Base-by-base conservation (phyloP, 2,329 filamentous ascomycete species). In the Colletotrichum phormii region DNA sequence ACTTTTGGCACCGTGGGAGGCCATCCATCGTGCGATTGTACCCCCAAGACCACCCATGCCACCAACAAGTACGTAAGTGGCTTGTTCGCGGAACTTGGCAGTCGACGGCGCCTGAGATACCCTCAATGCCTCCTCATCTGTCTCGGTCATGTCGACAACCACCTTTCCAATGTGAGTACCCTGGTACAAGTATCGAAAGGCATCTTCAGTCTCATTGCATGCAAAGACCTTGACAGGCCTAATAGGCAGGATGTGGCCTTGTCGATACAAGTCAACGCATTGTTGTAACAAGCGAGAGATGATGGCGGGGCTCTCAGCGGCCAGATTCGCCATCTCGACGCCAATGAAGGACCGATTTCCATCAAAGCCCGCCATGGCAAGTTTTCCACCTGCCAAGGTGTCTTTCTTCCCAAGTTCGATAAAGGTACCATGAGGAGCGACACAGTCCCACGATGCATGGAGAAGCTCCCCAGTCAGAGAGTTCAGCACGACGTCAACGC, bases 381-480 rank as follows among this genome's bases (percentile, higher is more conserved):
- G 80, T 7, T 80, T 77, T 2, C 80, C 83, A 18, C 83, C 81
- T 0, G 81, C 81, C 1, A 81, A 75, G 1, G 86, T 77, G 58
- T 88, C 86, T 4, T 81, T 77, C 73, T 85, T 85, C 3, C 85
- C 84, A 18, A 88, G 82, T 66, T 88, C 86, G 0, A 88, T 70
- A 76, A 89, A 84, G 2, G 77, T 80, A 0, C 85, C 86, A 57
- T 82, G 85, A 2, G 80, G 76, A 1, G 86, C 84, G 1, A 89
- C 78, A 54, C 84, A 87, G 0, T 81, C 73, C 84, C 84, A 88
- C 0, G 84, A 82, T 2, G 82, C 80, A 24, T 83, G 83, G 0
- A 88, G 77, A 0, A 84, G 74, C 15, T 86, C 83, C 0, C 86
- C 84, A 0, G 84, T 80, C 0, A 86, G 77, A 1, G 83, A 84